Evolutionary conservation across 2,329 filamentous ascomycete genomes (phyloP).

Genomic region (Penicillium sp.): DNA sequence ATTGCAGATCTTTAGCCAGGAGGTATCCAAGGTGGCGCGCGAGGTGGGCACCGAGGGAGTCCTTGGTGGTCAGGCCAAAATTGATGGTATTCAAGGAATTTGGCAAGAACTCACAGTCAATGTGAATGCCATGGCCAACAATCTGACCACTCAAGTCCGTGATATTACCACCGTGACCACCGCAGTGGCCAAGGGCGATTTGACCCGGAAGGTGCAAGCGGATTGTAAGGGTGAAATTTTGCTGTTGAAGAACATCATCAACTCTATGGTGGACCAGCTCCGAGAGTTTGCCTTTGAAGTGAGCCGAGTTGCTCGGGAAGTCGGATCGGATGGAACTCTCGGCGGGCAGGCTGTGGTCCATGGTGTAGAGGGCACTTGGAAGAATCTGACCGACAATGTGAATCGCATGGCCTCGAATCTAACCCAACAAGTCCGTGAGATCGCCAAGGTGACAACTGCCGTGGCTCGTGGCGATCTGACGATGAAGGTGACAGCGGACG

Average conservation of each 20-base stretch:
- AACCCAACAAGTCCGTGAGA: constrained; percentile 93
- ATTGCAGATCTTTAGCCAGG: constrained; percentile 75
- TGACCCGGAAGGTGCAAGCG: constrained; percentile 92
- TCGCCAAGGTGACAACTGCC: constrained; percentile 90
- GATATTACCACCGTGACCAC: constrained; percentile 81
- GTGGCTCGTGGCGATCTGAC: constrained; percentile 89
- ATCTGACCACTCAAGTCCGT: constrained; percentile 82
- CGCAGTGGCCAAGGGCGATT: constrained; percentile 74
- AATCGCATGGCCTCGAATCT: constrained; percentile 97
- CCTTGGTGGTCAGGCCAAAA: constrained; percentile 76
- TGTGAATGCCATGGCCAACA: constrained; percentile 82
- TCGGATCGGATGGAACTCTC: constrained; percentile 88
- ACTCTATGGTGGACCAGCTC: constrained; percentile 95
- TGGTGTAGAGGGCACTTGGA: constrained; percentile 93
- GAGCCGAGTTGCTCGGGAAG: constrained; percentile 88
- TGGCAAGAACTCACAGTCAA: constrained; percentile 83
- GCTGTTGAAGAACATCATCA: constrained; percentile 93
- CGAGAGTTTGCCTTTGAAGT: constrained; percentile 94
- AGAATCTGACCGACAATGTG: constrained; percentile 87
- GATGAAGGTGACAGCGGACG: constrained; percentile 89
- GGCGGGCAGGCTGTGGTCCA: constrained; percentile 92
- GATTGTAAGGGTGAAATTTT: constrained; percentile 86
- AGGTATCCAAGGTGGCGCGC: constrained; percentile 76
- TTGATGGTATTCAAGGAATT: constrained; percentile 79
- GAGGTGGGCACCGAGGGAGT: constrained; percentile 81